These are phyloP conservation scores for Acanthamoeba polyphaga DNA, from an alignment of 208 protist genomes.

Conservation along the genomic window DNA sequence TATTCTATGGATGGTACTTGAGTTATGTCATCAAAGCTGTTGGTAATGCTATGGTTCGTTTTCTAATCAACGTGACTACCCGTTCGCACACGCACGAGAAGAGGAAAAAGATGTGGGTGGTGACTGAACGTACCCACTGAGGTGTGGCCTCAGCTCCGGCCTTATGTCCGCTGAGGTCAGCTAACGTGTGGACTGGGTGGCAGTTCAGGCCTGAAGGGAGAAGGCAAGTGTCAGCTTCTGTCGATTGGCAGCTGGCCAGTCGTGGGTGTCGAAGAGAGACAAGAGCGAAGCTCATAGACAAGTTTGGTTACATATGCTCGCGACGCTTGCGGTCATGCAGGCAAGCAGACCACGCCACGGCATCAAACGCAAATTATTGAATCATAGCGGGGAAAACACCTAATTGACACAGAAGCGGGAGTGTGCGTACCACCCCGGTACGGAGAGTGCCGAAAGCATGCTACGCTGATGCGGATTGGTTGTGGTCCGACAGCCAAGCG, in stretches of 20 bases:
- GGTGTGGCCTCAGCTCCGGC: no score
- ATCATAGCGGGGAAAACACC: background rate
- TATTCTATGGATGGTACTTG: constrained; percentile 64
- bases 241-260: background rate
- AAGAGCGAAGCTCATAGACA: constrained; percentile 1
- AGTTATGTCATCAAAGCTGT: constrained; percentile 47
- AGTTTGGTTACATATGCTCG: constrained; percentile 29
- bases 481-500: background rate
- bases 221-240: background rate
- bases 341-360: constrained; percentile 43
- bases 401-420: no score
- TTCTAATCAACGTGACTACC: constrained; percentile 23
- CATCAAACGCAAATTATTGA: constrained; percentile 62
- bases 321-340: constrained; percentile 39
- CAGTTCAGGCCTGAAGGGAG: background rate
- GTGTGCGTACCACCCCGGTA: no score
- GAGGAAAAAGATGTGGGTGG: background rate
- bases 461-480: background rate
- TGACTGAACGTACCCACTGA: no score
- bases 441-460: background rate
- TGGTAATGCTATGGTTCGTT: constrained; percentile 28
- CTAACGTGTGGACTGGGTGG: no score
- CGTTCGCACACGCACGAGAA: background rate
- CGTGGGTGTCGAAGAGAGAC: background rate
- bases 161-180: no score